Percentiles rank a stretch among this genome's conserved stretches.
Conservation (phyloP, 305 asterid species). For the Solanum hybrid region DNA sequence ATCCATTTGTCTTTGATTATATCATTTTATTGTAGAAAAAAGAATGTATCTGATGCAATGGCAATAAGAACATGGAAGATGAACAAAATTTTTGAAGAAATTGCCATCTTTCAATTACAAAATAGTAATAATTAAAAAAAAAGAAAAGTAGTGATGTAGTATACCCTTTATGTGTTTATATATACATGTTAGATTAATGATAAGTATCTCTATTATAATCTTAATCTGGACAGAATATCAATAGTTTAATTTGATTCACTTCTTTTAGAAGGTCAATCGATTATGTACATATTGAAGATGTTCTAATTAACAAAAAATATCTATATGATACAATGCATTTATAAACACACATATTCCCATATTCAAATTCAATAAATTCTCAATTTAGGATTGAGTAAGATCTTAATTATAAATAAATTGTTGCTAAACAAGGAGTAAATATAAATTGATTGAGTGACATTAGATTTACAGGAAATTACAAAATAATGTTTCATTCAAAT, state of each 20-base stretch:
- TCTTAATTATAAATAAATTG: not conserved
- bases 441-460: not conserved
- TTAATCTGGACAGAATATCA: not conserved
- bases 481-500: not conserved
- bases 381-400: not conserved
- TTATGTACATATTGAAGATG: not conserved
- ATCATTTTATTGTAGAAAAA: not conserved
- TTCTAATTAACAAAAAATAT: not conserved
- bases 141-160: not conserved
- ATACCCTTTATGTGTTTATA: not conserved
- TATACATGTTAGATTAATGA: not conserved
- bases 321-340: not conserved
- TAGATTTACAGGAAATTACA: not conserved
- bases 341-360: not conserved
- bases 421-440: not conserved
- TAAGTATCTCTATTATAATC: not conserved
- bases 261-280: not conserved
- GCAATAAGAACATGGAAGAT: not conserved
- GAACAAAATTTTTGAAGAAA: not conserved
- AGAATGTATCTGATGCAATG: not conserved
- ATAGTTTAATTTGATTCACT: not conserved
- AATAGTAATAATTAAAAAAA: not conserved
- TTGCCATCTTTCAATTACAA: not conserved
- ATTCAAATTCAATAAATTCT: not conserved
- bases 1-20: not conserved